Percentiles rank a stretch among this genome's conserved stretches.
phyloP scores from a whole-genome alignment of 2,329 filamentous ascomycete species.

The Lachnellula hyalina region DNA sequence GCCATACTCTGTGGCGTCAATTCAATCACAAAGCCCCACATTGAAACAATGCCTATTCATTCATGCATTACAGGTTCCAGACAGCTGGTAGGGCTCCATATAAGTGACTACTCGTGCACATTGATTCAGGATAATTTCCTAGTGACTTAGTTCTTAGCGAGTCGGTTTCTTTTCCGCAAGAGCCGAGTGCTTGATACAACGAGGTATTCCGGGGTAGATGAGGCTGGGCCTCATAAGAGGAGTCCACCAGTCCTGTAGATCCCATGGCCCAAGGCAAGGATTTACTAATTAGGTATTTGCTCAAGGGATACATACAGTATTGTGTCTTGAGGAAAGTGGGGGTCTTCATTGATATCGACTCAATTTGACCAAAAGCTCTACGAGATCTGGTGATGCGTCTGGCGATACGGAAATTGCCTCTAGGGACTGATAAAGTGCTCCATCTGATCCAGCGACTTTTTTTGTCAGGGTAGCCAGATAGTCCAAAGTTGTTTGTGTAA shows the following conservation, averaged over 20 bases:
- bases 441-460: conserved; percentile 23
- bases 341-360: conserved; percentile 14
- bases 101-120: background rate
- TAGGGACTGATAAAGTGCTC: conserved; percentile 25
- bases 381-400: conserved; percentile 25
- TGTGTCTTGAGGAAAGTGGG: too few species aligned
- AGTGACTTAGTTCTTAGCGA: background rate
- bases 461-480: conserved; percentile 25
- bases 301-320: too few species aligned
- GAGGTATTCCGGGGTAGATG: too few species aligned
- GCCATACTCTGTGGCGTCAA: background rate
- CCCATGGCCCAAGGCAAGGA: too few species aligned
- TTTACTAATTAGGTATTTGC: too few species aligned
- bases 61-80: background rate
- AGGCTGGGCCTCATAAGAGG: too few species aligned
- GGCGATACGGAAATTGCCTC: conserved; percentile 23
- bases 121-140: background rate
- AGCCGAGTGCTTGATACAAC: too few species aligned
- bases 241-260: too few species aligned
- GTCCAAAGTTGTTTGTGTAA: conserved; percentile 23
- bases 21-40: background rate
- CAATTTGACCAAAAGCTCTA: conserved; percentile 24
- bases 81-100: background rate
- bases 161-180: too few species aligned
- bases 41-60: background rate